Percentiles rank a stretch among this genome's conserved stretches.
Evolutionary conservation across 495 filamentous ascomycete species (phyloP).

Genomic region (Cudoniella acicularis): DNA sequence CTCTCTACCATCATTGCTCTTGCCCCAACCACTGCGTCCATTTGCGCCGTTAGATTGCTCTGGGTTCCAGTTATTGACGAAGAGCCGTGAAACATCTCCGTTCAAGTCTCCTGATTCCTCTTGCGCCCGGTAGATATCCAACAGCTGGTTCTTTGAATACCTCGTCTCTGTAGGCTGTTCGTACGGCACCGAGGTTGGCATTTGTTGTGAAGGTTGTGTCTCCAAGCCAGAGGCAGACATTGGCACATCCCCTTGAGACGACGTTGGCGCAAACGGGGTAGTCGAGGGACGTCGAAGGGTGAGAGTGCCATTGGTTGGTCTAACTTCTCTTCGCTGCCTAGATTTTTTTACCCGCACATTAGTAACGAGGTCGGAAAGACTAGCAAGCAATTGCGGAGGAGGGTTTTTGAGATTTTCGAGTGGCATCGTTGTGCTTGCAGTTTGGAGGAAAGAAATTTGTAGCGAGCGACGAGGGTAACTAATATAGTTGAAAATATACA

Average conservation of each 20-base stretch:
- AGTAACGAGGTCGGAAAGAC: neutral
- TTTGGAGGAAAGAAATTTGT: neutral
- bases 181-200: conserved; percentile 30
- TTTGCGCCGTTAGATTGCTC: conserved; percentile 56
- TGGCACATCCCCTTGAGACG: conserved; percentile 33
- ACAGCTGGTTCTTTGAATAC: conserved; percentile 80
- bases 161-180: conserved; percentile 50
- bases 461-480: neutral
- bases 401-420: neutral
- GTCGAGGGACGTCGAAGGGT: conserved; percentile 81
- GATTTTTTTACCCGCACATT: neutral
- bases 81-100: conserved; percentile 63
- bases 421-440: neutral
- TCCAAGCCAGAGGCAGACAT: conserved; percentile 7
- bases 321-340: conserved; percentile 31
- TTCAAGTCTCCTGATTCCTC: conserved; percentile 50
- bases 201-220: conserved; percentile 36
- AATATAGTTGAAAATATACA: too few relatives aligned
- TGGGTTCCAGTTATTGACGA: conserved; percentile 73
- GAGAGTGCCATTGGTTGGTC: conserved; percentile 35
- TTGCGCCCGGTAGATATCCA: conserved; percentile 68
- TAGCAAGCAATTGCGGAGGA: neutral
- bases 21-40: conserved; percentile 67
- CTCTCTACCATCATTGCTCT: conserved; percentile 52
- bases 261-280: conserved; percentile 53